Evolutionary conservation across 805 yeast genomes (phyloP), one percentile per base, ranked within the genome.

Genomic region (Teunomyces kruisii): DNA sequence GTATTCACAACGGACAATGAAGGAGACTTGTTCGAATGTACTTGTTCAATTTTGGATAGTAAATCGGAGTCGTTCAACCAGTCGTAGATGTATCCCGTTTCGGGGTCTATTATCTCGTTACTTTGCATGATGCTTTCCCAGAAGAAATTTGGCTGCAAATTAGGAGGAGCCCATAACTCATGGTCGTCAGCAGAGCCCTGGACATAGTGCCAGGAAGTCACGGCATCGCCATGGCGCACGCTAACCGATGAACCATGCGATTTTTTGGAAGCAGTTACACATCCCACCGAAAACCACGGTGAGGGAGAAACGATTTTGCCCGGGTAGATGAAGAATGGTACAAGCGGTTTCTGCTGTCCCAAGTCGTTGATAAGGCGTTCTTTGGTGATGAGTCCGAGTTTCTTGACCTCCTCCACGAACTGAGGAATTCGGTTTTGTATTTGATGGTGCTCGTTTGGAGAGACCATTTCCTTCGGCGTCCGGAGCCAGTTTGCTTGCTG

Each of bases 141-240:
- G 40, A 86, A 78, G 22, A 78, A 40, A 0, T 55, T 53, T 0
- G 91, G 81, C 1, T 72, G 75, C 26, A 88, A 61, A 0, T 73
- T 67, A 4, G 76, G 69, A 1, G 71, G 58, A 0, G 67, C 65
- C 97, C 97, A 90, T 9, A 84, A 68, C 56, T 90, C 97, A 59
- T 90, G 96, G 56, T 91, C 97, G 62, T 90, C 97, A 0, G 94
- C 97, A 0, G 96, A 94, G 1, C 97, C 97, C 62, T 89, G 97
- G 1, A 89, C 86, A 57, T 90, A 90, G 16, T 59, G 52, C 61
- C 66, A 63, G 5, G 58, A 40, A 13, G 42, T 17, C 7, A 30
- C 22, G 6, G 38, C 33, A 9, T 45, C 44, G 6, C 42, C 48
- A 9, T 47, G 43, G 9, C 42, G 48, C 3, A 43, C 43, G 4